A percentile compares a stretch with the other conserved stretches of the same genome.
Evolutionary conservation across 2,329 filamentous ascomycete genomes (phyloP).

Genomic region (Pestalotiopsis sp.): DNA sequence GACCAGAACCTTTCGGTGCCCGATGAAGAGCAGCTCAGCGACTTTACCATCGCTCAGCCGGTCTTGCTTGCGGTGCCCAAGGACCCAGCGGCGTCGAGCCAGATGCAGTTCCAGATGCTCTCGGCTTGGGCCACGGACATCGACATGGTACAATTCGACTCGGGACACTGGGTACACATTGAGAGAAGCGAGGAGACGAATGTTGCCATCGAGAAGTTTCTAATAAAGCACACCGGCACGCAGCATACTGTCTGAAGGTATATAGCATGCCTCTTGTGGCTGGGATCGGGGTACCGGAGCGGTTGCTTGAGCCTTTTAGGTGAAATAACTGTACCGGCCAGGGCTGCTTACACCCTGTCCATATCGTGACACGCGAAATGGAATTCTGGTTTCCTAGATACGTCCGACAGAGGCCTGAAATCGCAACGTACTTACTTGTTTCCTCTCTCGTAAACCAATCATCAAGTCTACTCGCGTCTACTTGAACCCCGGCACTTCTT

Average conservation of each 20-base stretch:
- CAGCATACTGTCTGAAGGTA: not conserved
- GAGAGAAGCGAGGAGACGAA: conserved; percentile 11
- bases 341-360: no score
- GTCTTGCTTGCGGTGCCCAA: conserved; percentile 6
- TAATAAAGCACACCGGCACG: not conserved
- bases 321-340: no score
- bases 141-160: not conserved
- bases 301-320: no score
- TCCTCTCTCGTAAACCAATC: not conserved
- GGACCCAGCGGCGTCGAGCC: not conserved
- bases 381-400: no score
- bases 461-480: no score
- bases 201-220: conserved; percentile 4
- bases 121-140: conserved; percentile 10
- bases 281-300: no score
- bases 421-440: no score
- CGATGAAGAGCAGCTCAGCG: conserved; percentile 5
- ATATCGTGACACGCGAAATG: no score
- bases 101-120: conserved; percentile 12
- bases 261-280: not conserved
- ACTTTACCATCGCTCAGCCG: conserved; percentile 1
- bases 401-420: no score
- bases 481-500: not conserved
- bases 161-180: conserved; percentile 16
- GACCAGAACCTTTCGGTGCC: conserved; percentile 12